Conservation (phyloP, 805 yeast genomes). For the Metschnikowia koreensis region DNA sequence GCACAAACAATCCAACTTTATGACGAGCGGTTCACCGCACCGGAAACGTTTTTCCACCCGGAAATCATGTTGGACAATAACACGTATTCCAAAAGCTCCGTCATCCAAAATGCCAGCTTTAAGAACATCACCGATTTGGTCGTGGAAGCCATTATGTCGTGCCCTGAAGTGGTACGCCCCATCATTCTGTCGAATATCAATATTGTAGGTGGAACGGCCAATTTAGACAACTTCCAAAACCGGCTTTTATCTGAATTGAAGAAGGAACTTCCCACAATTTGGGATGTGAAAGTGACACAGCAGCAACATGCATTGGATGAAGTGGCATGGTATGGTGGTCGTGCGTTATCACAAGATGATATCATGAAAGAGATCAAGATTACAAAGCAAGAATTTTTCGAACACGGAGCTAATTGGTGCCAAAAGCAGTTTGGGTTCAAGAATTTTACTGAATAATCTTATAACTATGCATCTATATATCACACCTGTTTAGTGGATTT, state of each 20-base stretch:
- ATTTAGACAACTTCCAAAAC: slow-evolving; percentile 62
- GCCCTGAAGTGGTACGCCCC: slow-evolving; percentile 75
- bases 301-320: slow-evolving; percentile 27
- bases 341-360: slow-evolving; percentile 33
- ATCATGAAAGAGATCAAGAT: slow-evolving; percentile 55
- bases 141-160: slow-evolving; percentile 61
- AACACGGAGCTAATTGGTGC: slow-evolving; percentile 70
- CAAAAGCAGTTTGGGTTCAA: slow-evolving; percentile 50
- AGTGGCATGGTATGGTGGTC: slow-evolving; percentile 40
- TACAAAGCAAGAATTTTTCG: slow-evolving; percentile 77
- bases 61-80: slow-evolving; percentile 50
- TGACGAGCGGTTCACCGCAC: slow-evolving; percentile 86
- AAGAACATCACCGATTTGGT: slow-evolving; percentile 75
- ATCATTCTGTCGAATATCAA: slow-evolving; percentile 76
- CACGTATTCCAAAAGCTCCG: slow-evolving; percentile 24
- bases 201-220: slow-evolving; percentile 79
- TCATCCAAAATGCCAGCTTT: slow-evolving; percentile 50
- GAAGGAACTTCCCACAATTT: slow-evolving; percentile 67
- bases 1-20: slow-evolving; percentile 64
- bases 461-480: neutral
- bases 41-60: slow-evolving; percentile 87
- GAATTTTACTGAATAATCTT: slow-evolving; percentile 15
- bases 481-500: slow-evolving; percentile 9
- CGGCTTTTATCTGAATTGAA: slow-evolving; percentile 63
- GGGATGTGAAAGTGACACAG: slow-evolving; percentile 54